Evolutionary conservation across 2,329 filamentous ascomycete species (phyloP).

Genomic region (Calcarisporium arbuscula): DNA sequence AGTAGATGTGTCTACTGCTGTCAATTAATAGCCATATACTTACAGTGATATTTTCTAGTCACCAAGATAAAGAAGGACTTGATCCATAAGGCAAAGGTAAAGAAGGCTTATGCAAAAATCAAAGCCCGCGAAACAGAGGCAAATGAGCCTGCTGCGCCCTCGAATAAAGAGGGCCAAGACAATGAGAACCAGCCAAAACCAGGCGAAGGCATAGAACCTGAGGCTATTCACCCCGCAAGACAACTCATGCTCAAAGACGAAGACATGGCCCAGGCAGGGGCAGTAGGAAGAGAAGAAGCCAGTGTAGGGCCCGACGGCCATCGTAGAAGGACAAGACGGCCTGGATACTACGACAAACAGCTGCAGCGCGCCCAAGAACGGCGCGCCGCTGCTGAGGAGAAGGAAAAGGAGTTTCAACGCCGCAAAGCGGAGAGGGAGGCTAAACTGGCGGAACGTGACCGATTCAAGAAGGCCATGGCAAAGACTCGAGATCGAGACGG

Average conservation of each 20-base stretch:
- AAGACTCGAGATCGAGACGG: slow-evolving; percentile 70
- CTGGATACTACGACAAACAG: slow-evolving; percentile 62
- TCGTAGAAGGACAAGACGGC: slow-evolving; percentile 31
- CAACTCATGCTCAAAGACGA: slow-evolving; percentile 34
- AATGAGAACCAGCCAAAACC: slow-evolving; percentile 11
- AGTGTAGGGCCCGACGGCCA: slow-evolving; percentile 22
- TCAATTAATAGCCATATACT: too few relatives aligned
- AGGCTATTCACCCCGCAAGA: slow-evolving; percentile 29
- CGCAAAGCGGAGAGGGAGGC: slow-evolving; percentile 58
- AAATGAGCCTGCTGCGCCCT: slow-evolving; percentile 11
- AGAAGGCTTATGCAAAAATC: slow-evolving; percentile 86
- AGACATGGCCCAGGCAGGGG: slow-evolving; percentile 26
- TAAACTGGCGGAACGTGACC: slow-evolving; percentile 58
- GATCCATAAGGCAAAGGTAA: slow-evolving; percentile 88
- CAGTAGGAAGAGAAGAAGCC: too few relatives aligned
- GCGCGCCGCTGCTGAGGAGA: slow-evolving; percentile 35
- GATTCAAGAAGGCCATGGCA: slow-evolving; percentile 61
- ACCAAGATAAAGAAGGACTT: slow-evolving; percentile 84
- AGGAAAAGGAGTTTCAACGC: slow-evolving; percentile 33
- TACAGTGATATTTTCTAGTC: slow-evolving; percentile 43
- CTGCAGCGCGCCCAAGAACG: slow-evolving; percentile 38
- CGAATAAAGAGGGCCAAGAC: slow-evolving; percentile 16
- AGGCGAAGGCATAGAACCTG: slow-evolving; percentile 14
- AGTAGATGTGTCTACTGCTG: too few relatives aligned
- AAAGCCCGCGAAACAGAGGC: slow-evolving; percentile 46